These are phyloP conservation scores for Lavandula angustifolia DNA, from an alignment of 257 asterid species.

Conservation along the genomic window DNA sequence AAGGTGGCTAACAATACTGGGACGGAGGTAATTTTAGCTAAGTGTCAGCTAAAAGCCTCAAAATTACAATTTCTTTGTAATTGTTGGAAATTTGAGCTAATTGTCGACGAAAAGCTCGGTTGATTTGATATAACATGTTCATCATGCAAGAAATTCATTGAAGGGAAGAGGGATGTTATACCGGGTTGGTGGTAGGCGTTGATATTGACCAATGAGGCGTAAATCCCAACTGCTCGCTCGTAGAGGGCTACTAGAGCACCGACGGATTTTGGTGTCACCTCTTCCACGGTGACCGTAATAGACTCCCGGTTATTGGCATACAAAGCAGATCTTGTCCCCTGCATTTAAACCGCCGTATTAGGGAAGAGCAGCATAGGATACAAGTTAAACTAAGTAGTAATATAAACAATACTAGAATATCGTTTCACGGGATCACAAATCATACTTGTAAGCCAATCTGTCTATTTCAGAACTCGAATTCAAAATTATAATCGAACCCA, in stretches of 20 bases:
- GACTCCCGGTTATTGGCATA: conserved; percentile 90
- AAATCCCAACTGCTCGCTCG: conserved; percentile 97
- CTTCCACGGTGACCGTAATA: conserved; percentile 92
- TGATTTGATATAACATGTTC: not conserved
- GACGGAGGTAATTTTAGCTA: not conserved
- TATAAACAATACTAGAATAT: conserved; percentile 27
- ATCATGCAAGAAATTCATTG: conserved; percentile 18
- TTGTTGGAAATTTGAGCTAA: not conserved
- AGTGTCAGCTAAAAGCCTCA: not conserved
- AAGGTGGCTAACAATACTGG: no score
- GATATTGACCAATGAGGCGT: conserved; percentile 88
- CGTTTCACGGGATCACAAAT: conserved; percentile 16
- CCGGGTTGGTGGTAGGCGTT: conserved; percentile 99
- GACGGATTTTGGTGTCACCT: conserved; percentile 94
- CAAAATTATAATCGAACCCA: not conserved
- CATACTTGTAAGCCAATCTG: conserved; percentile 1
- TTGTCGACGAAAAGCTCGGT: not conserved
- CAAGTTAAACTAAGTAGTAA: conserved; percentile 12
- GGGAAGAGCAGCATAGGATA: not conserved
- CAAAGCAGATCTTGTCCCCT: conserved; percentile 98
- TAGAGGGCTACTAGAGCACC: conserved; percentile 96
- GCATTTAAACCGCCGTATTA: conserved; percentile 18
- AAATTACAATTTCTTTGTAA: not conserved
- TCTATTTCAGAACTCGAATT: not conserved
- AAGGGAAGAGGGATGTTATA: conserved; percentile 40